Evolutionary conservation across 345 rosid genomes (phyloP).

Genomic region (Chamaenerion angustifolium): DNA sequence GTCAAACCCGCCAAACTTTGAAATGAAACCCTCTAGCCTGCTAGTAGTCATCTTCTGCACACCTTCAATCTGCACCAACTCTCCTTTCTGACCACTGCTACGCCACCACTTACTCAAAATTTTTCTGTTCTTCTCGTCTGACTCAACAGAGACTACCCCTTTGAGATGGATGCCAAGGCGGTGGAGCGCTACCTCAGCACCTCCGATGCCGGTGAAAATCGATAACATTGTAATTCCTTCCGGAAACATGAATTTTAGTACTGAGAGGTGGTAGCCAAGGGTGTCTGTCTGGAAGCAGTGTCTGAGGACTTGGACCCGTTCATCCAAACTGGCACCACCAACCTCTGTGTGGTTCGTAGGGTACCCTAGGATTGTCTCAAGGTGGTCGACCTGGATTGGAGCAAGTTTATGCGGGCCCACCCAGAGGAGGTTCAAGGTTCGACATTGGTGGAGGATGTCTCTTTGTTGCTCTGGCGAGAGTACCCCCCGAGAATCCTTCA

Average conservation of each 20-base stretch:
- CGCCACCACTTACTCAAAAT: slow-evolving; percentile 71
- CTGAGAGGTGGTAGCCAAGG: slow-evolving; percentile 77
- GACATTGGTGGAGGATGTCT: slow-evolving; percentile 44
- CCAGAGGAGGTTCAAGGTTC: slow-evolving; percentile 56
- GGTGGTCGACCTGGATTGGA: slow-evolving; percentile 42
- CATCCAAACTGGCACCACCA: slow-evolving; percentile 21
- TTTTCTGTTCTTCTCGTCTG: slow-evolving; percentile 35
- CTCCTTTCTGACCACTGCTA: slow-evolving; percentile 53
- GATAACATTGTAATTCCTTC: slow-evolving; percentile 66
- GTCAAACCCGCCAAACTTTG: slow-evolving; percentile 55
- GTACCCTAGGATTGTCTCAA: slow-evolving; percentile 73
- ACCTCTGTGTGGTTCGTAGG: slow-evolving; percentile 48
- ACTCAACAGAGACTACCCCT: slow-evolving; percentile 59
- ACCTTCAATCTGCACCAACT: slow-evolving; percentile 58
- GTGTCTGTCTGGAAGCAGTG: slow-evolving; percentile 74
- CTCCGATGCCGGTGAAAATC: slow-evolving; percentile 65
- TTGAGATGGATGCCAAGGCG: slow-evolving; percentile 64
- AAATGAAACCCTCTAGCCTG: slow-evolving; percentile 30
- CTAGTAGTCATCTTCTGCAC: slow-evolving; percentile 43
- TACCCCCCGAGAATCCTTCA: slow-evolving; percentile 39
- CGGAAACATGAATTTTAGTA: slow-evolving; percentile 49
- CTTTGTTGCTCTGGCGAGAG: slow-evolving; percentile 43
- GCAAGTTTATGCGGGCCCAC: slow-evolving; percentile 42
- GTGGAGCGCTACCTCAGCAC: slow-evolving; percentile 51
- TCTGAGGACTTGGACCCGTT: slow-evolving; percentile 42